phyloP scores from a whole-genome alignment of 2,329 filamentous ascomycete genomes.

The Exophiala xenobiotica region DNA sequence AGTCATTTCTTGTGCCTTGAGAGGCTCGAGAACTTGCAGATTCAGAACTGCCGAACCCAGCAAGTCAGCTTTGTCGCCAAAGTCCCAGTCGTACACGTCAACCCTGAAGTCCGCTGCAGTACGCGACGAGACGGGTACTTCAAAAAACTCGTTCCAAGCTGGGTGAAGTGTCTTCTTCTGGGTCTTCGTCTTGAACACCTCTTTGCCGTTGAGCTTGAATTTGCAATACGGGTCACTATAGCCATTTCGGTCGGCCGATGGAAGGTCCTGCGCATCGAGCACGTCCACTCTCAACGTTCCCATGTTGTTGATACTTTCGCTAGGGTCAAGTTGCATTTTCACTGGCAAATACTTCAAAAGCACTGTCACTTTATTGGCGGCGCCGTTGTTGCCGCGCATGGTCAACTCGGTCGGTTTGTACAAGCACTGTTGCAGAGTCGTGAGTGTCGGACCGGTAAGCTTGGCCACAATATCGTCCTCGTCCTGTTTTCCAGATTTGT shows the following conservation, averaged over 20 bases:
- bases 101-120: constrained; percentile 80
- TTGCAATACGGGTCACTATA: constrained; percentile 97
- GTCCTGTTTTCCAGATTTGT: constrained; percentile 66
- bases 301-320: constrained; percentile 99
- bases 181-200: constrained; percentile 91
- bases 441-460: constrained; percentile 78
- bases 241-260: constrained; percentile 90
- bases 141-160: constrained; percentile 95
- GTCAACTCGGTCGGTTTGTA: constrained; percentile 86
- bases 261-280: constrained; percentile 81
- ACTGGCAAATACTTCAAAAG: constrained; percentile 94
- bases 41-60: constrained; percentile 76
- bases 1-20: constrained; percentile 72
- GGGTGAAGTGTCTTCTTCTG: constrained; percentile 97
- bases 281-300: constrained; percentile 92
- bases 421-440: constrained; percentile 83
- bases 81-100: constrained; percentile 92
- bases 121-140: constrained; percentile 75
- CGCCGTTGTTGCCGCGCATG: constrained; percentile 75
- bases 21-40: constrained; percentile 78
- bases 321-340: constrained; percentile 88
- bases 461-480: constrained; percentile 77
- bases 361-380: constrained; percentile 76
- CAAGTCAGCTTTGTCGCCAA: constrained; percentile 90
- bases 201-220: constrained; percentile 84